phyloP scores from a whole-genome alignment of 2,329 filamentous ascomycete genomes.

The Rhinocladiella similis region DNA sequence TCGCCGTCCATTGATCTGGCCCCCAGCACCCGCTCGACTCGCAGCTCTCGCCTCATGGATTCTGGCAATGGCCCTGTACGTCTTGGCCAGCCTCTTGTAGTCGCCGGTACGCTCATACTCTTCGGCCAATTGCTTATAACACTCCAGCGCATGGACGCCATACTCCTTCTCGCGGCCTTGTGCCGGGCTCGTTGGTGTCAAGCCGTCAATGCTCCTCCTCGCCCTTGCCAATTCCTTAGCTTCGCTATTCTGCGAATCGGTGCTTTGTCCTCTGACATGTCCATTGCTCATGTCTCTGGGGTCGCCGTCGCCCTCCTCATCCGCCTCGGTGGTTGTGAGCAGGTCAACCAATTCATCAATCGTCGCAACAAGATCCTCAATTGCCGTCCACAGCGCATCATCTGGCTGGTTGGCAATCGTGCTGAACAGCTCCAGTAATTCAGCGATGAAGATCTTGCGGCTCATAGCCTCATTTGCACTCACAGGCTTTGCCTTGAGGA shows the following conservation, averaged over 20 bases:
- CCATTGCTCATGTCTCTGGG: slow-evolving; percentile 3
- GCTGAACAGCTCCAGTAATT: slow-evolving; percentile 79
- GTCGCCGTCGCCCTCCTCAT: slow-evolving; percentile 32
- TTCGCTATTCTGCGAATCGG: slow-evolving; percentile 21
- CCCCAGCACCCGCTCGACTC: slow-evolving; percentile 15
- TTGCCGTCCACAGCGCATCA: slow-evolving; percentile 72
- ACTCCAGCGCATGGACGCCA: slow-evolving; percentile 56
- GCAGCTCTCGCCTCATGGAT: slow-evolving; percentile 67
- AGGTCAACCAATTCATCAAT: slow-evolving; percentile 90
- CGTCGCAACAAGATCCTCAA: slow-evolving; percentile 77
- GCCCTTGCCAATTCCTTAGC: slow-evolving; percentile 25
- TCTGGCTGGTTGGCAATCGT: slow-evolving; percentile 65
- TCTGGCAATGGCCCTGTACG: slow-evolving; percentile 85
- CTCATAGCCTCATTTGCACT: slow-evolving; percentile 73
- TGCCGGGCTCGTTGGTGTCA: slow-evolving; percentile 20
- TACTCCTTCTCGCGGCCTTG: slow-evolving; percentile 35
- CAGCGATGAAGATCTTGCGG: slow-evolving; percentile 88
- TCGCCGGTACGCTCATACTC: slow-evolving; percentile 90
- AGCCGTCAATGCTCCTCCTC: slow-evolving; percentile 26
- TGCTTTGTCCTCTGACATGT: slow-evolving; percentile 11
- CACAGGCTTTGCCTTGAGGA: slow-evolving; percentile 86
- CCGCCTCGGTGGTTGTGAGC: slow-evolving; percentile 82
- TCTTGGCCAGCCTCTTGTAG: slow-evolving; percentile 85
- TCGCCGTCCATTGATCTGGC: slow-evolving; percentile 12
- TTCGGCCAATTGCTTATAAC: slow-evolving; percentile 85